Evolutionary conservation across 164 flowering plant species (phyloP).

Genomic region (Macadamia tetraphylla): DNA sequence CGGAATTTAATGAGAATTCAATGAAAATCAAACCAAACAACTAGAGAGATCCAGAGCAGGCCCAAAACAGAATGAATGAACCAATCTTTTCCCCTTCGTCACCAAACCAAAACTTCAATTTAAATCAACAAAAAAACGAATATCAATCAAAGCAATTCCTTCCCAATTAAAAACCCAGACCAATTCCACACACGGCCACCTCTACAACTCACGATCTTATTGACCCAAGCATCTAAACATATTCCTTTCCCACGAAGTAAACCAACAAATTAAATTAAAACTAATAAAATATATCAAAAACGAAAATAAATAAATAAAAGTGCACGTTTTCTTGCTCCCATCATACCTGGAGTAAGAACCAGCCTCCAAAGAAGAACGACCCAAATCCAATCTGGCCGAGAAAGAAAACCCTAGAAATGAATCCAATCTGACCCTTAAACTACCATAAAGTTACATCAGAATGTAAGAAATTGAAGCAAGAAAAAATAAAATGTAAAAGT

Average conservation of each 20-base stretch:
- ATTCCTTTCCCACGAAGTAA: background rate
- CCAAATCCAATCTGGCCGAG: slow-evolving; percentile 19
- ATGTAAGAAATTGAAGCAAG: slow-evolving; percentile 8
- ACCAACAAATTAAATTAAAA: background rate
- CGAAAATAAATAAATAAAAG: background rate
- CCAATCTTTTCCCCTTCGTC: background rate
- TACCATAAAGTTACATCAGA: background rate
- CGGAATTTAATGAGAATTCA: background rate
- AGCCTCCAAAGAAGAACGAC: background rate
- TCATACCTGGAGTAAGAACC: slow-evolving; percentile 21
- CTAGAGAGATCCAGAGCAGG: slow-evolving; percentile 3
- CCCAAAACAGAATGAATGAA: background rate
- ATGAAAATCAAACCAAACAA: background rate
- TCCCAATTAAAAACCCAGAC: background rate
- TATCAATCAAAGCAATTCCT: background rate
- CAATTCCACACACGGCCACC: background rate
- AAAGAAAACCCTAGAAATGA: background rate
- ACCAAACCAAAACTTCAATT: background rate
- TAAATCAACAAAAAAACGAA: background rate
- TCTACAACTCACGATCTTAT: background rate
- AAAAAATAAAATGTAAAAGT: slow-evolving; percentile 10
- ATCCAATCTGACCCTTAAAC: slow-evolving; percentile 6
- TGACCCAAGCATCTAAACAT: background rate
- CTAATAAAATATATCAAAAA: background rate
- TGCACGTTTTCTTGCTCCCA: background rate